A percentile compares a stretch with the other conserved stretches of the same genome.
Conservation (phyloP, 805 yeast genomes). For the Monosporozyma unispora region DNA sequence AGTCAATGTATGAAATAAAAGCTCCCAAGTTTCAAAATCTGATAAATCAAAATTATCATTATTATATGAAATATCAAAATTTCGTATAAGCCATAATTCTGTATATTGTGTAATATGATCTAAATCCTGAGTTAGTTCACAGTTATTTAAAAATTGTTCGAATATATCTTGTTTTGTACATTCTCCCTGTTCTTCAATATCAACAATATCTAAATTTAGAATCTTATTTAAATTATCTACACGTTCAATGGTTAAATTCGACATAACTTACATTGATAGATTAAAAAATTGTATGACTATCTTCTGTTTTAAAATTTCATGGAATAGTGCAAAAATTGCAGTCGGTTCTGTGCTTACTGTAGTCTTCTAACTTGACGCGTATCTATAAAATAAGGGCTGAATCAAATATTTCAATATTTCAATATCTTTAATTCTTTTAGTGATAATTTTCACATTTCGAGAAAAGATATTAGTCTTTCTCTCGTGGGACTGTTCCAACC, state of each 20-base stretch:
- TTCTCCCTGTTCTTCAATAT: background rate
- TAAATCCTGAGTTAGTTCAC: background rate
- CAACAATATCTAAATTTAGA: background rate
- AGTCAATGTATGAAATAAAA: slow-evolving; percentile 5
- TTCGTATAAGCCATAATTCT: slow-evolving; percentile 11
- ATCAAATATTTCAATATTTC: background rate
- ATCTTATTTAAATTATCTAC: background rate
- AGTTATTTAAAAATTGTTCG: background rate
- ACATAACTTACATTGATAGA: background rate
- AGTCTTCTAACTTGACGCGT: too few relatives aligned
- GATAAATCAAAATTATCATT: slow-evolving; percentile 15
- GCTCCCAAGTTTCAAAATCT: slow-evolving; percentile 9
- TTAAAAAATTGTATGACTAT: background rate
- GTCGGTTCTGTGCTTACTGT: too few relatives aligned
- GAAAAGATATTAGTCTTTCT: background rate
- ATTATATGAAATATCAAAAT: slow-evolving; percentile 12
- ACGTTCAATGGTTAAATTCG: background rate
- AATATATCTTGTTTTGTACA: background rate
- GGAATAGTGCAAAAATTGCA: background rate
- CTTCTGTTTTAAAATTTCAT: background rate
- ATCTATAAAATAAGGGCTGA: background rate
- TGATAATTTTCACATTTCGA: background rate
- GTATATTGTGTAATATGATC: slow-evolving; percentile 12
- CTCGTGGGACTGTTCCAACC: background rate
- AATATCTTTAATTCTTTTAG: background rate